Evolutionary conservation across 2,329 filamentous ascomycete species (phyloP).

Genomic region (Huntiella savannae): DNA sequence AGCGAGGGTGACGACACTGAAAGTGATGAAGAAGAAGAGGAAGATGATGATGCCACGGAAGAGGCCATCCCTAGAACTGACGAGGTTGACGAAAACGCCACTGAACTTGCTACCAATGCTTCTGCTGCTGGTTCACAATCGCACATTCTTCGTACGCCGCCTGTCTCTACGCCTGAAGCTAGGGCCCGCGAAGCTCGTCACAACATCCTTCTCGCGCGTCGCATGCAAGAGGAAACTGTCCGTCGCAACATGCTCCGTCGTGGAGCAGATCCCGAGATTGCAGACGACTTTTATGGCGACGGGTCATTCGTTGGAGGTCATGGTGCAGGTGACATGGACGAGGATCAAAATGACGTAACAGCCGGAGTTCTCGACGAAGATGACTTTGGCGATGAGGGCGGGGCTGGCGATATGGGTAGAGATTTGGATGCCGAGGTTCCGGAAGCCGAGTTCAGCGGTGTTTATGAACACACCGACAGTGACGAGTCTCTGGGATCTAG

Average conservation of each 20-base stretch:
- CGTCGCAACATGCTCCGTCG: constrained; percentile 21
- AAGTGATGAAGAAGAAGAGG: constrained; percentile 20
- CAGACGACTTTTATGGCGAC: constrained; percentile 26
- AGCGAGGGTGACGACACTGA: constrained; percentile 21
- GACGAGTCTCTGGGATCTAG: constrained; percentile 42
- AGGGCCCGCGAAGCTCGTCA: constrained; percentile 25
- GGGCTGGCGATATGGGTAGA: constrained; percentile 29
- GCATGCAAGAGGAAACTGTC: constrained; percentile 42
- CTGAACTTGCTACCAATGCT: constrained; percentile 1
- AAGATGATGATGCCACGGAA: constrained; percentile 22
- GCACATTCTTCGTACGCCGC: not conserved
- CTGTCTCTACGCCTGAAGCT: constrained; percentile 14
- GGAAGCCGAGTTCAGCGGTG: constrained; percentile 36
- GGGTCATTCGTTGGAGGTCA: constrained; percentile 23
- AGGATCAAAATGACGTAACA: constrained; percentile 1
- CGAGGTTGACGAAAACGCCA: constrained; percentile 23
- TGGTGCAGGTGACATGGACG: constrained; percentile 1
- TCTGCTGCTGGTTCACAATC: not conserved
- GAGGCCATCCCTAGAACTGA: constrained; percentile 15
- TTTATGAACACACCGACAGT: constrained; percentile 63
- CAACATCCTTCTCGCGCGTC: constrained; percentile 29
- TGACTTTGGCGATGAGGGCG: constrained; percentile 23
- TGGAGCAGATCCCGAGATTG: constrained; percentile 25
- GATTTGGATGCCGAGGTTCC: constrained; percentile 55
- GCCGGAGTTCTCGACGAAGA: constrained; percentile 46